Percentiles rank a stretch among this genome's conserved stretches.
phyloP scores from a whole-genome alignment of 805 yeast genomes.

The Spathaspora passalidarum region DNA sequence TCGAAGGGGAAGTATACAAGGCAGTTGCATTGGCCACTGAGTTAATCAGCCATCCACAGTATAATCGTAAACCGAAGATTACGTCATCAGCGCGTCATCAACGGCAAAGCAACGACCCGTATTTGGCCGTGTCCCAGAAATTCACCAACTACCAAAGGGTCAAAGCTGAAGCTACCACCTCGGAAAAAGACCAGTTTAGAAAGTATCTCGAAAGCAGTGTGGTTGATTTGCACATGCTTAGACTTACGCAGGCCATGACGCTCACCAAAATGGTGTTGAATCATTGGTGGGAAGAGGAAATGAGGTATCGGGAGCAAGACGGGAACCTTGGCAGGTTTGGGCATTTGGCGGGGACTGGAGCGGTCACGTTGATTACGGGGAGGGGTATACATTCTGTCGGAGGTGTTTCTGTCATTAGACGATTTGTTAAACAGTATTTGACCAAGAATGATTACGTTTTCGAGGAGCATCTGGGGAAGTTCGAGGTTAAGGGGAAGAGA shows the following conservation, averaged over 20 bases:
- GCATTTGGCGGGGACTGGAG: slow-evolving; percentile 36
- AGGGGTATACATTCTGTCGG: slow-evolving; percentile 66
- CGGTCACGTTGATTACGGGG: slow-evolving; percentile 58
- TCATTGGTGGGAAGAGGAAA: slow-evolving; percentile 66
- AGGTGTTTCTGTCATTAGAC: slow-evolving; percentile 50
- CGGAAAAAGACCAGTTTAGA: neutral
- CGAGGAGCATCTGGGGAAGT: slow-evolving; percentile 39
- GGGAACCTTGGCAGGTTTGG: slow-evolving; percentile 36
- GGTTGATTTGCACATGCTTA: slow-evolving; percentile 59
- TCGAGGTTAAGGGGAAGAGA: slow-evolving; percentile 18
- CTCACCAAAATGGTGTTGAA: slow-evolving; percentile 33
- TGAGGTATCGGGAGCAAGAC: slow-evolving; percentile 31
- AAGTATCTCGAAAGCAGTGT: slow-evolving; percentile 6
- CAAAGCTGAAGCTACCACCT: neutral
- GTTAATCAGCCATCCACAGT: neutral
- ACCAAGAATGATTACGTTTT: slow-evolving; percentile 35
- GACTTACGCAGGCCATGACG: slow-evolving; percentile 45
- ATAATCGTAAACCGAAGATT: slow-evolving; percentile 2
- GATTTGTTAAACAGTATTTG: slow-evolving; percentile 40
- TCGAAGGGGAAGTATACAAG: slow-evolving; percentile 40
- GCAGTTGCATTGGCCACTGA: slow-evolving; percentile 17
- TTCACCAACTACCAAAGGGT: neutral
- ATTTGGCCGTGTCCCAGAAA: neutral
- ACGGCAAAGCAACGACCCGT: slow-evolving; percentile 1
- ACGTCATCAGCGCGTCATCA: neutral